Base-by-base conservation (phyloP, 1,139 yeast genomes). In the Saccharomycopsis crataegensis region DNA sequence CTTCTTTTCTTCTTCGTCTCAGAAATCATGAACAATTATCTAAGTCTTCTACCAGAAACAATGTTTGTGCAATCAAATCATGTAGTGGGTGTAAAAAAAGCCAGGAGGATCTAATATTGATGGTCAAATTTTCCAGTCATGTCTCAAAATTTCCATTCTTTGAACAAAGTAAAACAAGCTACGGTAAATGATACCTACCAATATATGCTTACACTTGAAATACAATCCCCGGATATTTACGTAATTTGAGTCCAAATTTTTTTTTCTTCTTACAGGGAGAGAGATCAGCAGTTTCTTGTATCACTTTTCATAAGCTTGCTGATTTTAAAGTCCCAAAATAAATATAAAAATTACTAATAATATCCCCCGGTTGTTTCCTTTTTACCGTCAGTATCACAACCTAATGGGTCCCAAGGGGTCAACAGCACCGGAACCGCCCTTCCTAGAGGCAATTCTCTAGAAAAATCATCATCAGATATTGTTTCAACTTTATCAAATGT, bases 381-480 rank as follows among this genome's bases (percentile, higher is more conserved):
- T n/a, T 22, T 22, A 22, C 28, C 28, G 4, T 22, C 28, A 22
- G 28, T 22, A 37, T 37, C 16, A 37, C 41, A 14, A 28, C 31
- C 38, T 32, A 46, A 33, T 42, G 54, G 54, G 43, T 42, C 44
- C 50, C 54, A 55, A 8, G 28, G 33, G 16, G 44, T 34, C n/a
- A 53, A 14, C 12, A 12, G 40, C 16, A 55, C 37, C 2, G 56
- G 58, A n/a, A 55, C 33, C 34, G 48, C 32, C 36, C 48, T 52
- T 7, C 52, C 58, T 33, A 56, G 49, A 8, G 58, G 57, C 32
- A 56, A 43, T 36, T 33, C 31, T 11, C 22, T 22, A 6, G 38
- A 16, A 16, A 53, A 46, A 12, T 54, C 49, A 2, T 46, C 17
- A 12, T 31, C 41, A 8, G 38, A 40, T 11, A 56, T 36, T 11